Base-by-base conservation (phyloP, 306 rosid species). In the Morella rubra region DNA sequence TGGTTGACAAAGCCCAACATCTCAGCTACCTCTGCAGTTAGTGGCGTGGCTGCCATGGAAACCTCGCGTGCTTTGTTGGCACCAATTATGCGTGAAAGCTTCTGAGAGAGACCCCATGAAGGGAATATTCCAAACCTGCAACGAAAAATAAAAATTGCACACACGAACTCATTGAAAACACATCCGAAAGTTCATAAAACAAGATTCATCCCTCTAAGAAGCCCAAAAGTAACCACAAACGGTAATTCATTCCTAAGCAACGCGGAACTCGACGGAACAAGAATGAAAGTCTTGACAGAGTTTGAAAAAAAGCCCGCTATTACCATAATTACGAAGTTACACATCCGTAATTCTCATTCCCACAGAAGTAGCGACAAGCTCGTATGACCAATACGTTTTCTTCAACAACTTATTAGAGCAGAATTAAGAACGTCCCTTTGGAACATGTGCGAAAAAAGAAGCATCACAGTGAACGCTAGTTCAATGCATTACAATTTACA, bases 71-170 rank as follows among this genome's bases (percentile, higher is more conserved):
- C 98, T 84, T 89, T 90, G 77, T 90, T 92, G 0, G 81, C 82
- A 60, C 98, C 98, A 14, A 92, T 67, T 49, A 87, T 82, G 51
- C 97, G 89, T 1, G 93, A 87, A 15, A 95, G 96, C 88, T 95
- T 95, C 84, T 95, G 97, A 69, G 98, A 95, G 73, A 95, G 83
- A 7, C 98, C 97, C 97, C 98, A 95, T 1, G 97, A 92, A 49
- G 97, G 98, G 86, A 95, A 92, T 84, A 95, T 92, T 84, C 98
- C 97, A 82, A 92, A 92, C 81, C 97, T 92, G 87, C 76, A 72
- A 20, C n/a, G 2, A 41, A 14, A 58, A 55, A 27, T 5, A 22
- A n/a, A 55, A 32, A 22, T 8, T 12, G 5, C 5, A 24, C 1
- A 54, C 1, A 18, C 24, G 32, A 24, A 69, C 6, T 49, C 40